Percentiles rank a stretch among this genome's conserved stretches.
phyloP scores from a whole-genome alignment of 2,329 filamentous ascomycete genomes.

The Aureobasidium lini region DNA sequence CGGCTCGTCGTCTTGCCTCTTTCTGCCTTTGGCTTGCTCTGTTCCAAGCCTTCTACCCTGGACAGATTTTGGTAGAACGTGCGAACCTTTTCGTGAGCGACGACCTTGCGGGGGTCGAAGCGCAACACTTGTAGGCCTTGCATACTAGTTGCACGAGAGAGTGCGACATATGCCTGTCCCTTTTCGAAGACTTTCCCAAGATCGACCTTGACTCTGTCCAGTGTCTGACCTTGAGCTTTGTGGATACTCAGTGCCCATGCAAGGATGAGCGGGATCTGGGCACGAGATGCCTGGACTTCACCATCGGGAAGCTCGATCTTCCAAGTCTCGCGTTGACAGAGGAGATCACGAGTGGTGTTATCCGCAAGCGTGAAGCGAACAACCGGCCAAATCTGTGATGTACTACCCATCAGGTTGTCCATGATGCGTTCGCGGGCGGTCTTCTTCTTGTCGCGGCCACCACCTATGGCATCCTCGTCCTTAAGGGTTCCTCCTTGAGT shows the following conservation, averaged over 20 bases:
- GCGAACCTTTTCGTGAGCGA: conserved; percentile 83
- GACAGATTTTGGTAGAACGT: conserved; percentile 79
- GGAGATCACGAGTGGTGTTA: conserved; percentile 65
- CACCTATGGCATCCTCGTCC: conserved; percentile 28
- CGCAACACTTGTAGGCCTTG: conserved; percentile 77
- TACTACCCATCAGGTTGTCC: conserved; percentile 39
- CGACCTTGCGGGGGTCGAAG: conserved; percentile 85
- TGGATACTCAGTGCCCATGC: conserved; percentile 97
- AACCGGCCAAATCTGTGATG: conserved; percentile 62
- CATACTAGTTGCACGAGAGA: conserved; percentile 86
- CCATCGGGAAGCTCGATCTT: conserved; percentile 96
- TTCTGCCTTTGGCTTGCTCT: conserved; percentile 24
- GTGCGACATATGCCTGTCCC: conserved; percentile 92
- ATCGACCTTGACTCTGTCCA: conserved; percentile 91
- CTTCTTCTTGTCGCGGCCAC: conserved; percentile 24
- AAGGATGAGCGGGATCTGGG: conserved; percentile 71
- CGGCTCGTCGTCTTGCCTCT: conserved; percentile 25
- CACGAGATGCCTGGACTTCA: conserved; percentile 81
- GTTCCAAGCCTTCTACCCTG: conserved; percentile 50
- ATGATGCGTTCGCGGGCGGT: conserved; percentile 44
- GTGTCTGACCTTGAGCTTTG: conserved; percentile 92
- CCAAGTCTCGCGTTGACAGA: conserved; percentile 85
- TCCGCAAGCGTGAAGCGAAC: conserved; percentile 78
- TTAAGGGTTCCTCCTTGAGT: conserved; percentile 40
- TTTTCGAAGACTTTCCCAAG: conserved; percentile 91